A percentile compares a stretch with the other conserved stretches of the same genome.
These are phyloP conservation scores for Solanum hybrid DNA, from an alignment of 305 asterid genomes.

Conservation along the genomic window DNA sequence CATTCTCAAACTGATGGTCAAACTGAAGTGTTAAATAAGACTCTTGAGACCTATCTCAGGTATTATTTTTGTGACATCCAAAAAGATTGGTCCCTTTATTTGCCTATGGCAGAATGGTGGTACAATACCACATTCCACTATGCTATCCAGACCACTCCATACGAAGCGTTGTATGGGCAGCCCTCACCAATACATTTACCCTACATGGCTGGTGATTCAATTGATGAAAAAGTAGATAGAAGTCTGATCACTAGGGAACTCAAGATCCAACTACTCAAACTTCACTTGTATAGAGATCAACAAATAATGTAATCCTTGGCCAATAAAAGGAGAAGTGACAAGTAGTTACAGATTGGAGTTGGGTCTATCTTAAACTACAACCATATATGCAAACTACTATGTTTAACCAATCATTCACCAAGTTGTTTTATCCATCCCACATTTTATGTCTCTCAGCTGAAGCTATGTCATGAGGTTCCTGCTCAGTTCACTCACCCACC, in stretches of 20 bases:
- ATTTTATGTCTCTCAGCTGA: background rate
- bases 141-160: background rate
- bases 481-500: background rate
- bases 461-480: background rate
- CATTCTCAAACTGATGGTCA: background rate
- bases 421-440: background rate
- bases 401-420: background rate
- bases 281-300: background rate
- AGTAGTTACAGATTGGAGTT: background rate
- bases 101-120: background rate
- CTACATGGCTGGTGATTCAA: background rate
- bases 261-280: background rate
- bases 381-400: background rate
- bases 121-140: background rate
- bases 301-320: background rate
- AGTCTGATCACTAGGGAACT: background rate
- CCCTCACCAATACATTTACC: background rate
- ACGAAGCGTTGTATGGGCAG: background rate
- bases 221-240: background rate
- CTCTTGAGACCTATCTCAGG: background rate
- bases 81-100: background rate
- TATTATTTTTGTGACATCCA: background rate
- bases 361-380: background rate
- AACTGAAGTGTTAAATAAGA: background rate
- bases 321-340: background rate